Evolutionary conservation across 495 filamentous ascomycete genomes (phyloP).

Genomic region (Penicillium verhagenii): DNA sequence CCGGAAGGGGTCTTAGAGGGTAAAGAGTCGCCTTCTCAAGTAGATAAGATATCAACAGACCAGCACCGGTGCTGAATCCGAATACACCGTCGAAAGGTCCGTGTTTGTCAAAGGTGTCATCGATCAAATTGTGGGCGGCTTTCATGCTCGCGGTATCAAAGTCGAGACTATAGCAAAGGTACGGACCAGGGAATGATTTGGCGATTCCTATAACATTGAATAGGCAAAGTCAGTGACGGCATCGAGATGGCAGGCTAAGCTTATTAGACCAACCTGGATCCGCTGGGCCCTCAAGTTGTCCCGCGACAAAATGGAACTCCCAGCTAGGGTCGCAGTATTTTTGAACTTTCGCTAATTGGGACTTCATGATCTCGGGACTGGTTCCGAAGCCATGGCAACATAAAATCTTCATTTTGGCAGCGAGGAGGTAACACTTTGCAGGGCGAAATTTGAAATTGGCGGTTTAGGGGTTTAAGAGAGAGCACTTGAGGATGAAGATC

Average conservation of each 20-base stretch:
- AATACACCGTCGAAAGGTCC: constrained; percentile 24
- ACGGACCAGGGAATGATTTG: constrained; percentile 12
- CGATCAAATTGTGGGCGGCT: constrained; percentile 11
- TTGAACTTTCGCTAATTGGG: constrained; percentile 12
- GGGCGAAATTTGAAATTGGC: background rate
- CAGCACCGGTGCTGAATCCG: constrained; percentile 20
- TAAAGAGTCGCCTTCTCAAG: constrained; percentile 5
- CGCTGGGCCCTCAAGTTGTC: constrained; percentile 6
- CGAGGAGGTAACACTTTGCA: background rate
- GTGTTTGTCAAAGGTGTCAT: constrained; percentile 14
- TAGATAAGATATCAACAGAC: constrained; percentile 11
- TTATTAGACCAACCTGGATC: constrained; percentile 8
- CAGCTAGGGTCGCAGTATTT: constrained; percentile 13
- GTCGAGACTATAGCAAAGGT: constrained; percentile 10
- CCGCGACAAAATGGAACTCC: constrained; percentile 19
- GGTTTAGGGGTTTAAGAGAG: too few relatives aligned
- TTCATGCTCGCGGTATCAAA: constrained; percentile 11
- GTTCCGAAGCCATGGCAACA: constrained; percentile 24
- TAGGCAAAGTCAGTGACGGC: background rate
- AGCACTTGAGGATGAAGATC: too few relatives aligned
- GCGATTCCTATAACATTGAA: background rate
- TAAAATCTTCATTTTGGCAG: constrained; percentile 16
- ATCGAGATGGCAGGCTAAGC: background rate
- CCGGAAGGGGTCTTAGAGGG: constrained; percentile 1
- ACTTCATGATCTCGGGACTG: constrained; percentile 11